A percentile compares a stretch with the other conserved stretches of the same genome.
Conservation (phyloP, 2,329 filamentous ascomycete species). For the Plectosphaerella sp. region DNA sequence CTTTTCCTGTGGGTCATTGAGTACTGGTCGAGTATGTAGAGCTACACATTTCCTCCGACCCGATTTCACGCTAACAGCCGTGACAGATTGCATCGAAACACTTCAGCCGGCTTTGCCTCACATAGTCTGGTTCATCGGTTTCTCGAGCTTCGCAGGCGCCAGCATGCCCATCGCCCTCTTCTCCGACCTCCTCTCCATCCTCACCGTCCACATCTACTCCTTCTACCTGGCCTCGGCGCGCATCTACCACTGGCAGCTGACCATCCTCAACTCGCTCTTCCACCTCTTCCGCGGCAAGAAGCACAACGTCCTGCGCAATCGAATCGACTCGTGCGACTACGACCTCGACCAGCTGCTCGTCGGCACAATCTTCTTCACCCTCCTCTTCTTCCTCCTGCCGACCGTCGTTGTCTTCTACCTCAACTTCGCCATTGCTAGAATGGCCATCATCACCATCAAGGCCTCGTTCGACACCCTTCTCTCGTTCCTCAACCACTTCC, state of each 20-base stretch:
- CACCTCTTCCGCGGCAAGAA: slow-evolving; percentile 98
- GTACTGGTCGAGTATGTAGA: slow-evolving; percentile 78
- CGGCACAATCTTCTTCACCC: slow-evolving; percentile 92
- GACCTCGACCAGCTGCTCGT: slow-evolving; percentile 94
- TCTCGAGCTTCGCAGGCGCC: slow-evolving; percentile 90
- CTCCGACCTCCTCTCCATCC: slow-evolving; percentile 84
- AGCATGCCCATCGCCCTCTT: slow-evolving; percentile 96
- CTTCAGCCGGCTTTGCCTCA: slow-evolving; percentile 77
- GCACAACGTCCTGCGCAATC: slow-evolving; percentile 91
- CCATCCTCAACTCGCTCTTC: slow-evolving; percentile 94
- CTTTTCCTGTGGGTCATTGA: slow-evolving; percentile 98
- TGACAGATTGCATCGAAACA: slow-evolving; percentile 67
- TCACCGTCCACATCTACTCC: slow-evolving; percentile 95
- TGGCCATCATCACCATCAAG: slow-evolving; percentile 92
- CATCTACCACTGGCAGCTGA: slow-evolving; percentile 98
- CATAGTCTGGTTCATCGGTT: slow-evolving; percentile 88
- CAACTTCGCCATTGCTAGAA: slow-evolving; percentile 89
- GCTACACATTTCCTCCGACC: not conserved
- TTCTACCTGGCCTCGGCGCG: slow-evolving; percentile 96
- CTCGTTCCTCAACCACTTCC: slow-evolving; percentile 95
- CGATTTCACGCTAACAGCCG: slow-evolving; percentile 14
- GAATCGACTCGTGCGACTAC: slow-evolving; percentile 98
- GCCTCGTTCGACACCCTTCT: slow-evolving; percentile 86
- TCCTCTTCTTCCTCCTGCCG: slow-evolving; percentile 90
- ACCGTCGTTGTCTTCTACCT: slow-evolving; percentile 96